A percentile compares a stretch with the other conserved stretches of the same genome.
Evolutionary conservation across 768 basidiomycete species (phyloP).

Genomic region (Cystofilobasidium capitatum): DNA sequence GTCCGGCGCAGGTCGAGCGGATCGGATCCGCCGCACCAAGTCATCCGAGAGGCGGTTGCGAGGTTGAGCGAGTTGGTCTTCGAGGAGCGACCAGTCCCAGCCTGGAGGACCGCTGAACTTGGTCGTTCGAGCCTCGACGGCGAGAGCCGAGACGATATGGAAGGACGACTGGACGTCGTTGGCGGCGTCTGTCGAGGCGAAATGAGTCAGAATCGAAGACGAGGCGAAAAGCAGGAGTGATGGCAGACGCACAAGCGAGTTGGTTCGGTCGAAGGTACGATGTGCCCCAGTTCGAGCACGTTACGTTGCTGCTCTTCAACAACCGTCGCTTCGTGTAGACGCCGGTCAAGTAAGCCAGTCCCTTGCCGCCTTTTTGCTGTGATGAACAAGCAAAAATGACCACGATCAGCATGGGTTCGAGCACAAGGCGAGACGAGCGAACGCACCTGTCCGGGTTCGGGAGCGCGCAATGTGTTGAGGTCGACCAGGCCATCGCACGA

Average conservation of each 20-base stretch:
- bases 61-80: not conserved
- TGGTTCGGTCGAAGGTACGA: not conserved
- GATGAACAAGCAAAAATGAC: no score
- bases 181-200: not conserved
- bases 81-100: not conserved
- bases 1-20: no score
- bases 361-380: no score
- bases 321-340: not conserved
- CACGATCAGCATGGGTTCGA: no score
- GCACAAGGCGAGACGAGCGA: no score
- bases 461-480: not conserved
- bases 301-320: not conserved
- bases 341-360: not conserved
- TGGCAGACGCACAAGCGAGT: not conserved
- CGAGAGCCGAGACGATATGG: not conserved
- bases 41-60: not conserved
- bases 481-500: not conserved
- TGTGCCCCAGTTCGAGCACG: not conserved
- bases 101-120: not conserved
- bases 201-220: not conserved
- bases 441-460: no score
- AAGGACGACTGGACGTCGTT: not conserved
- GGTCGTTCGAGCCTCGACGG: not conserved
- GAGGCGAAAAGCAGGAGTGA: not conserved
- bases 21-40: no score